Evolutionary conservation across 164 flowering plant species (phyloP).

Genomic region (Vitis rupestris): DNA sequence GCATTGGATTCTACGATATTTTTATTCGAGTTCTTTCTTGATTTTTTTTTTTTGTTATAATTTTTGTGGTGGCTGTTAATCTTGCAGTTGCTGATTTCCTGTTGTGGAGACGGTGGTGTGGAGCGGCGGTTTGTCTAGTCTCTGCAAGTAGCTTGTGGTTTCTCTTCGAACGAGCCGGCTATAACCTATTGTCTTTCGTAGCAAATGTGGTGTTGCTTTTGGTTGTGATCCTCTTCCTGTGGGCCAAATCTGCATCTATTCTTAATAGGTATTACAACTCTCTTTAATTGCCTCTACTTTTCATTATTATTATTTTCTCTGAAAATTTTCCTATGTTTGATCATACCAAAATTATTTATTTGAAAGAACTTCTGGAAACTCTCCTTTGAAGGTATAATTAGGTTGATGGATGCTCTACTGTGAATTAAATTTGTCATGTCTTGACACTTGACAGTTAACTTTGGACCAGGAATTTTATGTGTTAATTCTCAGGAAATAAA

Average conservation of each 20-base stretch:
- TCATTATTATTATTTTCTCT: not conserved
- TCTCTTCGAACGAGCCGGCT: constrained; percentile 66
- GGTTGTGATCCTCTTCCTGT: constrained; percentile 64
- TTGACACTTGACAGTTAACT: too few relatives aligned
- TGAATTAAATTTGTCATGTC: too few relatives aligned
- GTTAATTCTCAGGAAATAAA: too few relatives aligned
- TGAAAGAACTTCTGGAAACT: too few relatives aligned
- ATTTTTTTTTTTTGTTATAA: not conserved
- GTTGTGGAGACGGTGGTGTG: constrained; percentile 60
- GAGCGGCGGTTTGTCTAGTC: constrained; percentile 35
- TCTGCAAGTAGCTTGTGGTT: constrained; percentile 59
- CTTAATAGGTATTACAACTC: constrained; percentile 57
- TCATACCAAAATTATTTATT: too few relatives aligned
- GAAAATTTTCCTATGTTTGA: not conserved
- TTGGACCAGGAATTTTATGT: too few relatives aligned
- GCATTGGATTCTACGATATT: not conserved
- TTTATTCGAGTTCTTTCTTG: not conserved
- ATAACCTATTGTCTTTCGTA: constrained; percentile 49
- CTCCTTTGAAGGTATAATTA: too few relatives aligned
- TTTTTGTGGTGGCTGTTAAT: not conserved
- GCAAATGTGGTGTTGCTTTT: constrained; percentile 68
- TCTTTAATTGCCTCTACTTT: not conserved
- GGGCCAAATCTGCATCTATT: constrained; percentile 86
- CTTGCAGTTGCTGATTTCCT: constrained; percentile 74
- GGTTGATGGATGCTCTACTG: too few relatives aligned